phyloP scores from a whole-genome alignment of 768 basidiomycete species.

The Boletus subcaerulescens region DNA sequence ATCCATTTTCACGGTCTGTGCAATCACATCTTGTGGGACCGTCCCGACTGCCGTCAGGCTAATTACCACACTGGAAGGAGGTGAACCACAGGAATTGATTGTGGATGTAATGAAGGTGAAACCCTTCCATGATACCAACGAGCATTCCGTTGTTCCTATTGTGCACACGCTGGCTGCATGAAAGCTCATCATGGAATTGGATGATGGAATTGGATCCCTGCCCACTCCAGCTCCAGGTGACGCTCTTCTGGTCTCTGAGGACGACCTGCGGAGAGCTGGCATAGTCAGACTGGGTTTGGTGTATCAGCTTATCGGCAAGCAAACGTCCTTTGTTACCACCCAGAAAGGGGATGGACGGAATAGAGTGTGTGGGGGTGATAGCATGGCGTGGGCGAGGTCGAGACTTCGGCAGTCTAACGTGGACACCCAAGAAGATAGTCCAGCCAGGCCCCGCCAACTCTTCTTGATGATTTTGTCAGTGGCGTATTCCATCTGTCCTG shows the following conservation, averaged over 20 bases:
- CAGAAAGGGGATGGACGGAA: constrained; percentile 33
- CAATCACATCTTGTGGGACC: constrained; percentile 22
- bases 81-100: constrained; percentile 10
- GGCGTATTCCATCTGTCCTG: constrained; percentile 15
- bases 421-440: background rate
- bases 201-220: constrained; percentile 35
- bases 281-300: constrained; percentile 49
- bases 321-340: constrained; percentile 58
- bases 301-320: constrained; percentile 50
- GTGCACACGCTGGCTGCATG: constrained; percentile 57
- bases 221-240: constrained; percentile 28
- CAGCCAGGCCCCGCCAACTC: background rate
- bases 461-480: constrained; percentile 21
- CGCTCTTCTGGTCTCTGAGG: constrained; percentile 25
- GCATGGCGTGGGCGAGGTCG: constrained; percentile 14
- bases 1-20: constrained; percentile 35
- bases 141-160: constrained; percentile 26
- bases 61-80: constrained; percentile 27
- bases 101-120: constrained; percentile 26
- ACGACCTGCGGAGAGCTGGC: constrained; percentile 39
- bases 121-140: constrained; percentile 20
- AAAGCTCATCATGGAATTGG: constrained; percentile 51
- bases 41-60: constrained; percentile 30
- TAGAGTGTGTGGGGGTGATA: background rate
- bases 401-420: constrained; percentile 6